Evolutionary conservation across 192 early-diverging fungal species (phyloP), one percentile per base, ranked within the genome.

Genomic region (Linnemannia zychae): DNA sequence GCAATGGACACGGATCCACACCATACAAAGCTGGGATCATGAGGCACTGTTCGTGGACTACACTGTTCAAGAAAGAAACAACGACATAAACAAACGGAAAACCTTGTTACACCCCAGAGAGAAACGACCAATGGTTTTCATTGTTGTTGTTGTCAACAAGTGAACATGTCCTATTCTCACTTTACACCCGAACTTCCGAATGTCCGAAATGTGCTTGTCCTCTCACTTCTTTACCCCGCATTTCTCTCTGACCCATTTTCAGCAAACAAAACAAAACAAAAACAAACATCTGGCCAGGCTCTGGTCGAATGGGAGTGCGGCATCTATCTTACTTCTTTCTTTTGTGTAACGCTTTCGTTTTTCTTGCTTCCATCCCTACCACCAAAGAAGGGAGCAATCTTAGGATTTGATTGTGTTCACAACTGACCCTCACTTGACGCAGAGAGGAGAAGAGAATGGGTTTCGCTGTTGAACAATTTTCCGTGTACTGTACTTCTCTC

Each of bases 261-360:
- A 63, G 57, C 28, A 63, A 28, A 63, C 57, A 63, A 60, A 63
- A 57, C 53, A 57, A 44, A 44, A 53, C 52, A 53, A 53, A 53
- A 53, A 53, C 52, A 57, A 57, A 57, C 53, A 57, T 57, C 22
- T 57, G 53, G 22, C n/a, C 24, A 7, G 0, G 50, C 50, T 52
- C 50, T 52, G 17, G 50, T 52, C 50, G 40, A 44, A 44, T 44
- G 40, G 40, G 40, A 44, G 40, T 44, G 40, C 40, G 40, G 40
- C 40, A 9, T 44, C 40, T 44, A 3, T 44, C 4, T 44, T 44
- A 3, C 9, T 44, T 44, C 3, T 44, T 3, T 44, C 9, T 44
- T 44, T 44, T 44, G 40, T 44, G 40, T 44, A 44, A 44, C 40
- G 9, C 40, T 3, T 44, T 44, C n/a, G n/a, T n/a, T 44, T 9